Conservation (phyloP, 1,139 yeast genomes). For the Pichia sp. region DNA sequence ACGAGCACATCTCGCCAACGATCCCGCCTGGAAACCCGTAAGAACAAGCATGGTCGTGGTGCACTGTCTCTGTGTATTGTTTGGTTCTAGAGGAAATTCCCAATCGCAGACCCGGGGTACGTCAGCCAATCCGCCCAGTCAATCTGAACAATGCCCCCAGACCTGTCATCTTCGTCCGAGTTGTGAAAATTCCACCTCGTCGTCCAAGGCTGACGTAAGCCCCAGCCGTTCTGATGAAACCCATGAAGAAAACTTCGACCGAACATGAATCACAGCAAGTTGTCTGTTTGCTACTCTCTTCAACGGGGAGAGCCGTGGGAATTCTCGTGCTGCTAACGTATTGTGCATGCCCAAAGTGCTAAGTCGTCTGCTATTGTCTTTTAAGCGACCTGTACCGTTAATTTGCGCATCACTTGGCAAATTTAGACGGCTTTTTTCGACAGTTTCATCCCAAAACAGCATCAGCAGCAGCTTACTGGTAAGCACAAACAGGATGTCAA, state of each 20-base stretch:
- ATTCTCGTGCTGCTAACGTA: too few species aligned
- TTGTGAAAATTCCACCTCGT: neutral
- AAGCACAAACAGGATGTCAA: slow-evolving; percentile 4
- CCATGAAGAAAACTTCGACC: neutral
- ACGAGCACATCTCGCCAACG: neutral
- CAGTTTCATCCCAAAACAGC: neutral
- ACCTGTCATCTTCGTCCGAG: neutral
- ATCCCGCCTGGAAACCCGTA: neutral
- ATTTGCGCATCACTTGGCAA: too few species aligned
- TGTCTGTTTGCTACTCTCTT: too few species aligned
- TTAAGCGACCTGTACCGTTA: too few species aligned
- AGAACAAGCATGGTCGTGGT: neutral
- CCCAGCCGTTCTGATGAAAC: neutral
- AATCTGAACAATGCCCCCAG: neutral
- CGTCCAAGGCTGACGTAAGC: neutral
- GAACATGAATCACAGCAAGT: neutral
- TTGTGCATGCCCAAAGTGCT: too few species aligned
- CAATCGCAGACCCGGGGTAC: neutral
- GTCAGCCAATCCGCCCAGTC: neutral
- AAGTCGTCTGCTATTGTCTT: too few species aligned
- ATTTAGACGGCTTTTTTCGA: neutral
- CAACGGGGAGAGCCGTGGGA: too few species aligned
- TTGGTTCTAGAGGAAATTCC: neutral
- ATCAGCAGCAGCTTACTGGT: neutral
- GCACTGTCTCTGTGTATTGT: neutral